Evolutionary conservation across 345 rosid genomes (phyloP).

Genomic region (Mangifera indica): DNA sequence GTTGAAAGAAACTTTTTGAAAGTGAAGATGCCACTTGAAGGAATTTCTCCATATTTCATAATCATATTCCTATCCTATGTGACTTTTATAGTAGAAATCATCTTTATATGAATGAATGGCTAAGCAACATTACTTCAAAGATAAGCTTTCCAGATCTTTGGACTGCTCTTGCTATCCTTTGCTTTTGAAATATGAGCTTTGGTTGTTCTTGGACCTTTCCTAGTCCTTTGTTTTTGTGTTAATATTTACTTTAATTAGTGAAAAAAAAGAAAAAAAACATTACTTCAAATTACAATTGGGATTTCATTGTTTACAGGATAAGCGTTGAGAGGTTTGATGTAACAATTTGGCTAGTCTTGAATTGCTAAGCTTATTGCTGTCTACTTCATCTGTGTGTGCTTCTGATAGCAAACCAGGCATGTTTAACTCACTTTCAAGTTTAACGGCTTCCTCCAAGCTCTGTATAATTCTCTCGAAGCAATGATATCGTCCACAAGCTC

Average conservation of each 20-base stretch:
- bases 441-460: slow-evolving; percentile 25
- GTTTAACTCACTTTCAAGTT: slow-evolving; percentile 28
- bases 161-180: no score
- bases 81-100: no score
- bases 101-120: no score
- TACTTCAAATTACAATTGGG: neutral
- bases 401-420: slow-evolving; percentile 19
- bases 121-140: no score
- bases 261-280: no score
- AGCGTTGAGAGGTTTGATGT: slow-evolving; percentile 17
- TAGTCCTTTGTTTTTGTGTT: no score
- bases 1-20: neutral
- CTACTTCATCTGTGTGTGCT: slow-evolving; percentile 19
- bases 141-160: no score
- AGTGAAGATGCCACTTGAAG: neutral
- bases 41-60: neutral
- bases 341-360: slow-evolving; percentile 31
- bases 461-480: slow-evolving; percentile 31
- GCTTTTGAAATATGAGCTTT: no score
- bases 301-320: slow-evolving; percentile 16
- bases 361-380: slow-evolving; percentile 22
- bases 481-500: slow-evolving; percentile 36
- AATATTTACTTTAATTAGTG: no score
- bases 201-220: no score
- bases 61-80: neutral